A percentile compares a stretch with the other conserved stretches of the same genome.
phyloP scores from a whole-genome alignment of 352 stramenopile genomes.

The Pythium aristosporum region DNA sequence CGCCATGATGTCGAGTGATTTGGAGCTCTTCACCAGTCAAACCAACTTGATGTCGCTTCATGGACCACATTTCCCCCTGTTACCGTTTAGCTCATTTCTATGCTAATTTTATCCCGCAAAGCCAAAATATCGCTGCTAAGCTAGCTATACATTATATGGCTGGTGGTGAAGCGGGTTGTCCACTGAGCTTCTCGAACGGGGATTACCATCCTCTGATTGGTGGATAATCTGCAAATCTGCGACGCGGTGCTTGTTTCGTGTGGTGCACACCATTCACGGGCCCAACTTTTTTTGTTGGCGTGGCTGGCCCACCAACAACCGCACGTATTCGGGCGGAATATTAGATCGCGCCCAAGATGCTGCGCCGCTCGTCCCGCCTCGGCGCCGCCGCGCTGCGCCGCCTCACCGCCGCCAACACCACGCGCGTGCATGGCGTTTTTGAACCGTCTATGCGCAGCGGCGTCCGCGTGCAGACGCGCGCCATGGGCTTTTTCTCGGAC shows the following conservation, averaged over 20 bases:
- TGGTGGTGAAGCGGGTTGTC: constrained; percentile 30
- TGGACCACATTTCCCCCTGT: background rate
- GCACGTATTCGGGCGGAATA: background rate
- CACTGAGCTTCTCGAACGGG: constrained; percentile 17
- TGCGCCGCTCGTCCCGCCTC: constrained; percentile 27
- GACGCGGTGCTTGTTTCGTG: constrained; percentile 18
- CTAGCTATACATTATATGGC: constrained; percentile 21
- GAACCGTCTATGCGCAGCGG: constrained; percentile 4
- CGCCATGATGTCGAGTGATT: constrained; percentile 26
- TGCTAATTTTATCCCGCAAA: constrained; percentile 5
- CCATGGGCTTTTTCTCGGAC: constrained; percentile 75
- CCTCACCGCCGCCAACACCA: constrained; percentile 8
- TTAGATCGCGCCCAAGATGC: constrained; percentile 21
- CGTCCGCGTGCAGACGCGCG: constrained; percentile 35
- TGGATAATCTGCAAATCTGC: constrained; percentile 14
- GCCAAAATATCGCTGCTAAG: constrained; percentile 3
- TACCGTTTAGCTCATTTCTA: background rate
- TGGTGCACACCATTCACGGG: constrained; percentile 12
- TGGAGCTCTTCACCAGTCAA: constrained; percentile 31
- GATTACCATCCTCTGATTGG: constrained; percentile 10
- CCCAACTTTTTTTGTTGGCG: constrained; percentile 23
- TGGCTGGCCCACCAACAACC: constrained; percentile 1
- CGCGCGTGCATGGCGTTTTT: background rate
- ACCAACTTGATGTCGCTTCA: constrained; percentile 27
- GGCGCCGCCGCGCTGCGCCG: constrained; percentile 22